Base-by-base conservation (phyloP, 768 basidiomycete species). In the Glaciozyma antarctica region DNA sequence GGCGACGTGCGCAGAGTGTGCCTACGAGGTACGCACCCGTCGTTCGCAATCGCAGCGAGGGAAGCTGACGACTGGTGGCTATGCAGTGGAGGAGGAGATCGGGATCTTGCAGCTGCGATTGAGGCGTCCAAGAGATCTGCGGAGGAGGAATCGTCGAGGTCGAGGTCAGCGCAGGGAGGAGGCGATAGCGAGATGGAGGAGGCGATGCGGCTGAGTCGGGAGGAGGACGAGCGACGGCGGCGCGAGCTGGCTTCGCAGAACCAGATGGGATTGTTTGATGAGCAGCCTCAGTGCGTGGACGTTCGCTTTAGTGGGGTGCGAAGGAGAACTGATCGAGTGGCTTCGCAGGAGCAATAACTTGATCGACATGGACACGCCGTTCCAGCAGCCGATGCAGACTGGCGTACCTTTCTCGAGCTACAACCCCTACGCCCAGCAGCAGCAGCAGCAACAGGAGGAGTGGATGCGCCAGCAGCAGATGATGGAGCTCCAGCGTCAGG, bases 61-160 rank as follows among this genome's bases (percentile, higher is more conserved):
- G 24, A 17, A 30, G 53, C 53, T 54, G 3, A 54, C 52, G 26
- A 28, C 12, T 49, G 10, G 52, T 32, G 53, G 22, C 44, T 60
- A 3, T 41, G 38, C 38, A 41, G 38, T 41, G 38, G 60, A 74
- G 34, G 71, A 75, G 45, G 87, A 47, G 90, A 97, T 41, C 90
- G 90, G 10, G 94, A 98, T 61, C 78, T 98, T 64, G 80, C 80
- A 69, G 79, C 81, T 47, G 94, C 94, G 7, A 90, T 98, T 64
- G 92, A 93, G 75, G 90, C 86, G 78, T 90, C 88, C 72, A 93
- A 91, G 79, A 81, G 81, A 73, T 81, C 84, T 67, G 86, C 83
- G 15, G 83, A 83, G 73, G 89, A 94, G 61, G 85, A 87, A 73
- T 79, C 81, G 41, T 73, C 77, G 55, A 68, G 74, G 58, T 66